phyloP scores from a whole-genome alignment of 805 yeast species.

The Starmerella apis region DNA sequence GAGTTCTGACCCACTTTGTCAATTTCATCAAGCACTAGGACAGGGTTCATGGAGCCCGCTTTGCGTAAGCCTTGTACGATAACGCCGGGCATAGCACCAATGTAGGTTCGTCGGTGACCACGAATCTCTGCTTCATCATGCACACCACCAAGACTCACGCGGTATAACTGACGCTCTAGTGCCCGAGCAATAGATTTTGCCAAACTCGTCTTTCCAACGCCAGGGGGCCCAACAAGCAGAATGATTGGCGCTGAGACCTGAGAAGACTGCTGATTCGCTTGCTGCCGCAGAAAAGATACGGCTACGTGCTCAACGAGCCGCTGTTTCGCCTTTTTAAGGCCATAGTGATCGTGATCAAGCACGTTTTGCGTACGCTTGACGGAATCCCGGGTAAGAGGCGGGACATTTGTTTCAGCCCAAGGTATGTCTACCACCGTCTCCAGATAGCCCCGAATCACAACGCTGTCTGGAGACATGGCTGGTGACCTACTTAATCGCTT shows the following conservation, averaged over 20 bases:
- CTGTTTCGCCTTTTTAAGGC: conserved; percentile 60
- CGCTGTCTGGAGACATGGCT: conserved; percentile 36
- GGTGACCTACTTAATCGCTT: conserved; percentile 34
- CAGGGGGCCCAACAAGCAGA: conserved; percentile 83
- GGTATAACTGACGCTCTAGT: conserved; percentile 61
- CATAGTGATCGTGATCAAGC: conserved; percentile 69
- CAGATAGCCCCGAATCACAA: conserved; percentile 35
- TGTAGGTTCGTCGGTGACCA: conserved; percentile 84
- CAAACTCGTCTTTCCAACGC: conserved; percentile 82
- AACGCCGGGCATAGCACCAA: conserved; percentile 86
- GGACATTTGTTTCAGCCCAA: conserved; percentile 28
- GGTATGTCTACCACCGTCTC: conserved; percentile 36
- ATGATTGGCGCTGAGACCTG: conserved; percentile 49
- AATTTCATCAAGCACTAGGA: conserved; percentile 72
- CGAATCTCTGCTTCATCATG: conserved; percentile 82
- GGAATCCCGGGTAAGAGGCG: conserved; percentile 30
- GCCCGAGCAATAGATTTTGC: conserved; percentile 73
- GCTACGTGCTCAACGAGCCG: conserved; percentile 71
- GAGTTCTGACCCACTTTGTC: conserved; percentile 59
- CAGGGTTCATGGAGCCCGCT: conserved; percentile 70
- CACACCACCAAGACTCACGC: conserved; percentile 78
- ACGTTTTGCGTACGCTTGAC: conserved; percentile 44
- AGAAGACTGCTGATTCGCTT: conserved; percentile 9
- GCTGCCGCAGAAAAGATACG: conserved; percentile 49
- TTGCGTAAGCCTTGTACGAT: conserved; percentile 66